Base-by-base conservation (phyloP, 75 land plant species). In the Adiantum capillusveneris region DNA sequence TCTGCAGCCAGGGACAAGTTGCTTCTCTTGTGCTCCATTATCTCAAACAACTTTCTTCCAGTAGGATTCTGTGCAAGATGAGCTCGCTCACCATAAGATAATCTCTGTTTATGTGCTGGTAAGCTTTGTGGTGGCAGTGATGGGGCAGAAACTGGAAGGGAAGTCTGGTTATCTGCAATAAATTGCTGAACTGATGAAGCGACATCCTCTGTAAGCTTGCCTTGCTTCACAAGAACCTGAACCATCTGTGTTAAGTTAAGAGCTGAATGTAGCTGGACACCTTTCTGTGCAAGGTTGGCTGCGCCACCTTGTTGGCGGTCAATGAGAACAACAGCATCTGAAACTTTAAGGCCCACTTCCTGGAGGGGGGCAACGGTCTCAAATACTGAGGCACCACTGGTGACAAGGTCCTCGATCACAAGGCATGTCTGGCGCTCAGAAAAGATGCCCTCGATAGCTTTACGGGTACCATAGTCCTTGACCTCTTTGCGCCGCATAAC, bases 401-500 rank as follows among this genome's bases (percentile, higher is more conserved):
- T 93, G 53, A 93, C 98, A 14, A 93, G 70, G 50, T 93, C 98
- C 65, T 93, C 98, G 16, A 94, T 58, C 43, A 94, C 69, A 22
- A 94, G 59, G 39, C 84, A 82, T 18, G 44, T 57, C 67, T 86
- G 85, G 25, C 71, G 81, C 0, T 55, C 22, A 0, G 18, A 37
- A 51, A 73, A 89, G 19, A 37, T 64, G 20, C 98, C 98, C 57
- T 94, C 98, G 62, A 94, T 86, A 52, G 87, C 62, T 65, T 84
- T 83, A 29, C 65, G 54, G 27, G 98, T 90, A 25, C 98, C 98
- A 65, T 94, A 90, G 29, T 75, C 83, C 75, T 94, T 94, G 57
- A 90, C 79, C 74, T 94, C 98, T 77, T 94, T 94, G 31, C 96
- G 75, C 51, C 96, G 73, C 98, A 94, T 90, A 56, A 94, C 74